Percentiles rank a stretch among this genome's conserved stretches.
Conservation (phyloP, 768 basidiomycete genomes). For the Mycena galericulata region DNA sequence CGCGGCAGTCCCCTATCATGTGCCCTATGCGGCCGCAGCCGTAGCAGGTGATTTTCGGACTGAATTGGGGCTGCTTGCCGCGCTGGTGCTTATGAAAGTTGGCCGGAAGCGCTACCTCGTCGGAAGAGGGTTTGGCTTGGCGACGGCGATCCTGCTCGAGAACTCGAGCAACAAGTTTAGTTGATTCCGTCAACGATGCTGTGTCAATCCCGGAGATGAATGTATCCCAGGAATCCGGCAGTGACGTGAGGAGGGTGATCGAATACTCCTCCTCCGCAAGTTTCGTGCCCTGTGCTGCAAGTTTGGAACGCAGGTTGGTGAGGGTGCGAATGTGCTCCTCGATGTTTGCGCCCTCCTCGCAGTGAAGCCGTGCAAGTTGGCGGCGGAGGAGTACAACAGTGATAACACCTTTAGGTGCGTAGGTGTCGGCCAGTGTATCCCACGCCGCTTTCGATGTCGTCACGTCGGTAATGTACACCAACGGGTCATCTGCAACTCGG, state of each 20-base stretch:
- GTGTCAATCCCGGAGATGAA: slow-evolving; percentile 41
- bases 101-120: slow-evolving; percentile 15
- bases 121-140: slow-evolving; percentile 15
- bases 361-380: neutral
- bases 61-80: neutral
- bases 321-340: slow-evolving; percentile 47
- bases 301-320: slow-evolving; percentile 39
- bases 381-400: slow-evolving; percentile 3
- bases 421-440: slow-evolving; percentile 41
- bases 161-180: slow-evolving; percentile 38
- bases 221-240: slow-evolving; percentile 39
- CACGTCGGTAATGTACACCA: slow-evolving; percentile 15
- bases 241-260: neutral
- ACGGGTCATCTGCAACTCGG: slow-evolving; percentile 7
- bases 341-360: slow-evolving; percentile 25
- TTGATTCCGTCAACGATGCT: slow-evolving; percentile 32
- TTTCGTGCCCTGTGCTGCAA: slow-evolving; percentile 29
- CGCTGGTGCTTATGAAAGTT: neutral
- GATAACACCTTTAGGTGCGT: slow-evolving; percentile 34
- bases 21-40: slow-evolving; percentile 9
- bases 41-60: slow-evolving; percentile 5
- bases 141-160: slow-evolving; percentile 35
- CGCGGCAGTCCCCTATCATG: slow-evolving; percentile 6
- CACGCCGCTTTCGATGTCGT: slow-evolving; percentile 38
- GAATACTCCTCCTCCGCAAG: slow-evolving; percentile 37